Base-by-base conservation (phyloP, 768 basidiomycete genomes). In the Suillus hirtellus region DNA sequence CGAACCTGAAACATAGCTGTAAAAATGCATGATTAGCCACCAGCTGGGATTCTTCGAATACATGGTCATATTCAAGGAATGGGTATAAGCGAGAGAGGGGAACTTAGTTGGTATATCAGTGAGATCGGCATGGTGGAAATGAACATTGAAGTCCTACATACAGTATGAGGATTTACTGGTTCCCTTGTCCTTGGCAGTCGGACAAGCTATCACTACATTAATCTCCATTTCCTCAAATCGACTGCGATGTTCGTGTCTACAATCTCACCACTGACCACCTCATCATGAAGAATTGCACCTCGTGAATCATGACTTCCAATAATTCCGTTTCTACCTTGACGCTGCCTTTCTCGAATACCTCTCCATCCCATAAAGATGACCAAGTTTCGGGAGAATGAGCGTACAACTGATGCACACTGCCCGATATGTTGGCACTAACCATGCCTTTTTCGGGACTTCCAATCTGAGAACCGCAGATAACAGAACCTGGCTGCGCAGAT, bases 311-410 rank as follows among this genome's bases (percentile, higher is more conserved):
- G 21, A 43, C 31, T 21, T 64, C 31, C 9, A 8, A 50, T 4
- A 79, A 61, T 11, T 60, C 38, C 2, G 70, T 64, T 3, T 69
- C 64, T 4, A 78, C 77, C 44, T 74, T 65, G 10, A 79, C 77
- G 4, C 64, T 70, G 2, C 79, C 78, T 43, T 71, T 72, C 43
- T 64, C 65, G 55, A 79, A 80, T 9, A 65, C 58, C 50, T 40
- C 60, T 12, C 67, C 67, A 37, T 65, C 64, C 70, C 69, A 70
- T 50, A 71, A 27, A 15, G 61, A 64, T 7, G 34, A 47, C 70
- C 70, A 71, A 27, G 59, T 65, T 21, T 66, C 15, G 11, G 67
- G 64, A 12, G 62, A 65, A 43, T 70, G 64, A n/a, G 65, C 62
- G 31, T 60, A 69, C 24, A 62, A 27, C 19, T 53, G 14, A 14